Evolutionary conservation across 1,284 basidiomycete genomes (phyloP).

Genomic region (Omphalotus olearius): DNA sequence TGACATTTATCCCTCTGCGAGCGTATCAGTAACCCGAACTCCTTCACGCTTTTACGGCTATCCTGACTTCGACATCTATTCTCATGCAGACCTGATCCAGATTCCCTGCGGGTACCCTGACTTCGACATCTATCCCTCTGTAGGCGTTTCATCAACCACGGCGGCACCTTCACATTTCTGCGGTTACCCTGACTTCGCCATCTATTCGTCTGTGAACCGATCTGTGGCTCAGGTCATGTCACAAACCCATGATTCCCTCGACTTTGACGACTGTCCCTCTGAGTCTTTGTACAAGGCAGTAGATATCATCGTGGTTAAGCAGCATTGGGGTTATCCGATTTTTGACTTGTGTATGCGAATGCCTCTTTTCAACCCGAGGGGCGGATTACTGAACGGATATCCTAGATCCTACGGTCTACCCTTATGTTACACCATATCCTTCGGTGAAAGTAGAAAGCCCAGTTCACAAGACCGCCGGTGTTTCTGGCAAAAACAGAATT

Average conservation of each 20-base stretch:
- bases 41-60: neutral
- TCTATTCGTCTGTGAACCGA: conserved; percentile 1
- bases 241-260: too few species aligned
- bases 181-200: conserved; percentile 5
- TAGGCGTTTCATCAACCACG: neutral
- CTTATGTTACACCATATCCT: conserved; percentile 15
- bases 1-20: neutral
- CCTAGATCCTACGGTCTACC: conserved; percentile 32
- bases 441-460: neutral
- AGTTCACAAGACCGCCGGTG: neutral
- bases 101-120: conserved; percentile 3
- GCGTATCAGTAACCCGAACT: neutral
- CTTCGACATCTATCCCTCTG: neutral
- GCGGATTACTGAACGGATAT: neutral
- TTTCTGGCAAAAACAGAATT: conserved; percentile 2
- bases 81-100: too few species aligned
- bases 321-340: conserved; percentile 16
- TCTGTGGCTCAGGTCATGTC: too few species aligned
- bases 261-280: too few species aligned
- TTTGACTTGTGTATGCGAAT: neutral
- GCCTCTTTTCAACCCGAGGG: too few species aligned
- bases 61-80: conserved; percentile 5
- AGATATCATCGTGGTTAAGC: conserved; percentile 9
- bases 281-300: too few species aligned
- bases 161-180: neutral